phyloP scores from a whole-genome alignment of 2,329 filamentous ascomycete species.

The Colletotrichum navitas region DNA sequence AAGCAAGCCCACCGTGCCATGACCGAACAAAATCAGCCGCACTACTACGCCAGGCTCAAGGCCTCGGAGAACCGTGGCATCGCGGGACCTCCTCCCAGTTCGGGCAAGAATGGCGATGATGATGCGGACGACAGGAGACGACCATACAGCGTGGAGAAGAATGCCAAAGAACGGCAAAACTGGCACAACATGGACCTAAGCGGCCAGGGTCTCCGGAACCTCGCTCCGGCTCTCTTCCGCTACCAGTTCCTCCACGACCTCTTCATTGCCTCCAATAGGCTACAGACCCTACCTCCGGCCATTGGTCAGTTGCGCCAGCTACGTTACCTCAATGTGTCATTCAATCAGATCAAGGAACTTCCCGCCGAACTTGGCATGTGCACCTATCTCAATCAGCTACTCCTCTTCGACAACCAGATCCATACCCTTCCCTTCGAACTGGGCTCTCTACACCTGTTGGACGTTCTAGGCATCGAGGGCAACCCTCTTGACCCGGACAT shows the following conservation, averaged over 20 bases:
- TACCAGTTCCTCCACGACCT: conserved; percentile 93
- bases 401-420: conserved; percentile 92
- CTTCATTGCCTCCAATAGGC: conserved; percentile 93
- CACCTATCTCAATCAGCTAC: conserved; percentile 86
- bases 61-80: conserved; percentile 78
- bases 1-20: conserved; percentile 80
- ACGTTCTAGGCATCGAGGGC: conserved; percentile 91
- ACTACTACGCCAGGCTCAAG: conserved; percentile 80
- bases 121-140: conserved; percentile 69
- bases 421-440: conserved; percentile 85
- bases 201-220: conserved; percentile 90
- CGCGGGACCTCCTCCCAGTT: conserved; percentile 63
- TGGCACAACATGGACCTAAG: conserved; percentile 96
- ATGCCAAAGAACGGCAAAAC: conserved; percentile 76
- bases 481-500: conserved; percentile 84
- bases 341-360: conserved; percentile 85
- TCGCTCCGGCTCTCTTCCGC: conserved; percentile 83
- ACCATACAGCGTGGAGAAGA: conserved; percentile 75
- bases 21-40: conserved; percentile 73
- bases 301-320: conserved; percentile 88
- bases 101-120: conserved; percentile 64
- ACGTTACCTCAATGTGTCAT: conserved; percentile 86
- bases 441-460: conserved; percentile 88
- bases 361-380: conserved; percentile 97
- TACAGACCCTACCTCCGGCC: conserved; percentile 80